A percentile compares a stretch with the other conserved stretches of the same genome.
phyloP scores from a whole-genome alignment of 2,329 filamentous ascomycete genomes.

The Zymoseptoria ardabiliae region DNA sequence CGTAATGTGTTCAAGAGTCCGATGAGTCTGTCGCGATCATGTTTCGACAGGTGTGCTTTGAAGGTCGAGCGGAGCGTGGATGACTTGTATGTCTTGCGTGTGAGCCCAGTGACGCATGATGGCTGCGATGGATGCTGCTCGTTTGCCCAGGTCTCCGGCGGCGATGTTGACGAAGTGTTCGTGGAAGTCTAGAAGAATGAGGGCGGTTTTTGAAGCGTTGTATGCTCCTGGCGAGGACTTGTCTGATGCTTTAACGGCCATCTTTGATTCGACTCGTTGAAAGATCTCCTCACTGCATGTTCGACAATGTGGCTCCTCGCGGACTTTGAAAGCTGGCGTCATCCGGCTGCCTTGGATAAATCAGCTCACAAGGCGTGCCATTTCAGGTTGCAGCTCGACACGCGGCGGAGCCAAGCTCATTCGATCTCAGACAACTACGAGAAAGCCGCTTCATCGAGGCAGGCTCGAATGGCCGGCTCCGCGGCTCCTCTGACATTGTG shows the following conservation, averaged over 20 bases:
- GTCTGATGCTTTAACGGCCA: slow-evolving; percentile 5
- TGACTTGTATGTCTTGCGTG: slow-evolving; percentile 21
- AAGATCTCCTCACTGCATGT: too few species aligned
- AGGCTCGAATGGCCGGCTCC: too few species aligned
- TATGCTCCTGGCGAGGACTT: slow-evolving; percentile 16
- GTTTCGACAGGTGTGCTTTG: slow-evolving; percentile 16
- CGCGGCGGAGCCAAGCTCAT: too few species aligned
- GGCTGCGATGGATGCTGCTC: slow-evolving; percentile 17
- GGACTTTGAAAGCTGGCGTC: too few species aligned
- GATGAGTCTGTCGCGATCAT: slow-evolving; percentile 9
- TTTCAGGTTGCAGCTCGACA: too few species aligned
- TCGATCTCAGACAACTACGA: too few species aligned
- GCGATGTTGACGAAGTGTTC: slow-evolving; percentile 13
- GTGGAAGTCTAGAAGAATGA: slow-evolving; percentile 31
- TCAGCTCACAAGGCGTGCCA: too few species aligned
- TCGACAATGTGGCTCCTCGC: too few species aligned
- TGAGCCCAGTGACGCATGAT: slow-evolving; percentile 25
- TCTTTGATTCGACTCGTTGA: not conserved
- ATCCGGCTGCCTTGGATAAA: too few species aligned
- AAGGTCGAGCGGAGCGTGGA: slow-evolving; percentile 25
- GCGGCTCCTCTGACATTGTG: too few species aligned
- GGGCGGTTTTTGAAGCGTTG: slow-evolving; percentile 22
- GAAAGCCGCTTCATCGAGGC: too few species aligned
- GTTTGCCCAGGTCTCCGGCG: slow-evolving; percentile 14
- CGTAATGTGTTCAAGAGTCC: slow-evolving; percentile 9